A percentile compares a stretch with the other conserved stretches of the same genome.
Conservation (phyloP, 2,329 filamentous ascomycete genomes). For the Sporothrix protearum region DNA sequence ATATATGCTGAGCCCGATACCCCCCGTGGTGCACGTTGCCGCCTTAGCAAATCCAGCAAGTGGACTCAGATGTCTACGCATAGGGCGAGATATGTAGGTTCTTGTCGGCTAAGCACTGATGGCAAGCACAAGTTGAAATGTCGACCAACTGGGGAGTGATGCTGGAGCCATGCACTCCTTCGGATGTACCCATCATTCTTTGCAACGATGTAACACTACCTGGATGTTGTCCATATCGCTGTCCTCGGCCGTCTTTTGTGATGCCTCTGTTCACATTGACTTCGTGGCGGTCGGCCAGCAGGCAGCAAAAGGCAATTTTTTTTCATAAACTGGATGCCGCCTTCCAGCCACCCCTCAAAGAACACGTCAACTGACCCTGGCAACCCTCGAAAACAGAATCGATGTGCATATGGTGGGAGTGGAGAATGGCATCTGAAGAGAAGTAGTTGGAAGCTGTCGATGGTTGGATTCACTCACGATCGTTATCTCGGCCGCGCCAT, state of each 20-base stretch:
- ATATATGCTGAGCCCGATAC: not conserved
- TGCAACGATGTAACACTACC: not conserved
- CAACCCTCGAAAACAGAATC: not conserved
- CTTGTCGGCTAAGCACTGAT: not conserved
- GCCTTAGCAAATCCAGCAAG: not conserved
- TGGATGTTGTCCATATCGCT: not conserved
- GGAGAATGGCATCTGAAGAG: not conserved
- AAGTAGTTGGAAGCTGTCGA: not conserved
- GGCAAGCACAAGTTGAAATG: no score
- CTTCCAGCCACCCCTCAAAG: not conserved
- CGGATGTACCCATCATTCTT: not conserved
- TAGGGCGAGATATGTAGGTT: not conserved
- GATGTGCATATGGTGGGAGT: not conserved
- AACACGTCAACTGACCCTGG: conserved; percentile 4
- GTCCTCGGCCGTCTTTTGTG: not conserved
- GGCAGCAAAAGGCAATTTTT: not conserved
- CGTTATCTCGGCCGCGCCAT: not conserved
- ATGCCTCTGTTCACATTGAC: not conserved
- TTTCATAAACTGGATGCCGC: not conserved
- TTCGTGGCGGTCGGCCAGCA: not conserved
- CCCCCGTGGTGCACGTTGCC: not conserved
- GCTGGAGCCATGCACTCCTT: not conserved
- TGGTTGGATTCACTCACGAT: not conserved
- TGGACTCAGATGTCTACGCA: not conserved
- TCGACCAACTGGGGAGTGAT: not conserved